Evolutionary conservation across 2,329 filamentous ascomycete species (phyloP), one percentile per base, ranked within the genome.

Genomic region (Spiromastix sp.): DNA sequence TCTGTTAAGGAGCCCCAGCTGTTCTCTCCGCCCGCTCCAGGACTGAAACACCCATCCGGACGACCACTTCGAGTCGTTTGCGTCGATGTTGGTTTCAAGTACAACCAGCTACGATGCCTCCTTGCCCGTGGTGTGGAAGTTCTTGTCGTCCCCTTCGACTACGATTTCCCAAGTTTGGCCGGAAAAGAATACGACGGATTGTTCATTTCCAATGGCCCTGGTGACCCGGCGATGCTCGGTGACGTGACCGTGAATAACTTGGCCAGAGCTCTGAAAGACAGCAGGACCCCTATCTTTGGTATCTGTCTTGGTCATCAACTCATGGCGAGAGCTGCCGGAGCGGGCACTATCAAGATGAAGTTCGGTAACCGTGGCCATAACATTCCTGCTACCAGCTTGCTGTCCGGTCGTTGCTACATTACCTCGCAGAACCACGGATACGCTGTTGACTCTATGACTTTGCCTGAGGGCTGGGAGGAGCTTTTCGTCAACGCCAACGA

Each of bases 321-420:
- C 48, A 77, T 96, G 34, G 86, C 89, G 36, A 76, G 86, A 49
- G 86, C 89, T 39, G 78, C 86, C 20, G 89, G 89, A 37, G 89
- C 87, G 30, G 71, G 71, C 30, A 96, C 91, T 0, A 63, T 73
- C 52, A 98, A 98, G 72, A 93, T 98, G 85, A 96, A 96, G 72
- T 98, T 95, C 54, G 91, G 91, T 67, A 98, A 98, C 68, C 85
- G 91, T 53, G 91, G 89, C 28, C 85, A 93, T 70, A 98, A 98
- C 66, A 96, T 98, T 53, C 91, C 91, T 29, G 95, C 87, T 70
- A 96, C 89, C 8, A 95, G 83, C 65, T 74, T 94, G 73, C 70
- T 96, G 47, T 93, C 89, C 29, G 91, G 91, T 49, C 86, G 86
- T 66, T 98, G 91, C 61, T 89, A 98, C 66, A 98, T 98, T 57